Evolutionary conservation across 768 basidiomycete genomes (phyloP).

Genomic region (Serendipita sp.): DNA sequence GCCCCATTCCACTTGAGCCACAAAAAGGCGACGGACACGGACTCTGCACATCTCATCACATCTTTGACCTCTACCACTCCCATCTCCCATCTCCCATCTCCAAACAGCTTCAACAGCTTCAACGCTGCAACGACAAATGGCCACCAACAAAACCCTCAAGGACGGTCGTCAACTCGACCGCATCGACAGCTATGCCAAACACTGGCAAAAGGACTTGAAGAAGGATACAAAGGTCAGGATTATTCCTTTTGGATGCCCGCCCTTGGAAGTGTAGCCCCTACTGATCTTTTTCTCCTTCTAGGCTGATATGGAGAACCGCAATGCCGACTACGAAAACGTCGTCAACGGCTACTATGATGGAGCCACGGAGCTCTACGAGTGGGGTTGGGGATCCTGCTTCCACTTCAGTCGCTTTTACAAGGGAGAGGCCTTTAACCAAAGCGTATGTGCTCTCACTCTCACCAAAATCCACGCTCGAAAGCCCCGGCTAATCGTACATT

Average conservation of each 20-base stretch:
- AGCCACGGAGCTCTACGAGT: conserved; percentile 89
- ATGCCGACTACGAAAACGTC: conserved; percentile 78
- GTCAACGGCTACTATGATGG: conserved; percentile 98
- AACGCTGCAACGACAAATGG: neutral
- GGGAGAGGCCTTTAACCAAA: conserved; percentile 37
- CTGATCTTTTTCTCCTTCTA: neutral
- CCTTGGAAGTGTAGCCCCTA: neutral
- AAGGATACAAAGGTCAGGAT: conserved; percentile 39
- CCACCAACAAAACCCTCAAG: neutral
- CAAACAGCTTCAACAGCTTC: neutral
- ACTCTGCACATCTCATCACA: neutral
- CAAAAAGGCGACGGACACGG: neutral
- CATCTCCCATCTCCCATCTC: neutral
- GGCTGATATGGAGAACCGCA: conserved; percentile 48
- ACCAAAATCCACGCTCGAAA: neutral
- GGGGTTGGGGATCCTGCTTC: conserved; percentile 82
- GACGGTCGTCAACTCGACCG: conserved; percentile 53
- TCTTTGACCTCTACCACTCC: neutral
- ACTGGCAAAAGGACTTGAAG: conserved; percentile 74
- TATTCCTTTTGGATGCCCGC: too few relatives aligned
- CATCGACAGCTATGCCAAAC: conserved; percentile 72
- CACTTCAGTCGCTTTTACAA: conserved; percentile 96
- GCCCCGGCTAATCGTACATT: conserved; percentile 24
- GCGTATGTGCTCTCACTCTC: conserved; percentile 9
- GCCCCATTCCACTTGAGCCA: neutral